Evolutionary conservation across 2,329 filamentous ascomycete species (phyloP).

Genomic region (Aspergillus novoparasiticus): DNA sequence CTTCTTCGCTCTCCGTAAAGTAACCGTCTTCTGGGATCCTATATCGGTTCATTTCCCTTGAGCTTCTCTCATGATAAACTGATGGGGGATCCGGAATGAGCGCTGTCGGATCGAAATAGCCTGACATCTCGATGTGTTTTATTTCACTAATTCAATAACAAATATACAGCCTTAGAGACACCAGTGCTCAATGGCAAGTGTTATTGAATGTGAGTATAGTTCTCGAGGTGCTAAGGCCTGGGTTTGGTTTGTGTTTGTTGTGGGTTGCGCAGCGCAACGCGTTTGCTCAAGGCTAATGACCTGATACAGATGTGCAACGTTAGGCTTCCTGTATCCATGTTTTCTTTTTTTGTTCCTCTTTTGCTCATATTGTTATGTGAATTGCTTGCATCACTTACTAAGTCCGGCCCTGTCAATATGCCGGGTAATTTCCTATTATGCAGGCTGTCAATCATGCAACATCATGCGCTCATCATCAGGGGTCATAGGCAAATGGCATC

Average conservation of each 20-base stretch:
- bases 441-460: not conserved
- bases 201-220: not conserved
- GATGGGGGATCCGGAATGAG: not conserved
- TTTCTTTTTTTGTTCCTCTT: not conserved
- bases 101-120: not conserved
- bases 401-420: not conserved
- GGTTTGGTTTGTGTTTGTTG: not conserved
- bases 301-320: not conserved
- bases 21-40: constrained; percentile 3
- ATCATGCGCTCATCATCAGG: not conserved
- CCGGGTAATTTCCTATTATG: not conserved
- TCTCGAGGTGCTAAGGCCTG: not conserved
- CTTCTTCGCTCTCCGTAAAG: constrained; percentile 27
- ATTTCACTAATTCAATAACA: not conserved
- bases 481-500: no score
- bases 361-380: not conserved
- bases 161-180: not conserved
- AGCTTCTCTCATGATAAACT: not conserved
- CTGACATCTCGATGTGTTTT: not conserved
- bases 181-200: no score
- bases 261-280: not conserved
- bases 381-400: not conserved
- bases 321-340: not conserved
- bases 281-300: not conserved
- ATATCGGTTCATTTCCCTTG: not conserved